Conservation (phyloP, 495 filamentous ascomycete species). For the Tirmania nivea region DNA sequence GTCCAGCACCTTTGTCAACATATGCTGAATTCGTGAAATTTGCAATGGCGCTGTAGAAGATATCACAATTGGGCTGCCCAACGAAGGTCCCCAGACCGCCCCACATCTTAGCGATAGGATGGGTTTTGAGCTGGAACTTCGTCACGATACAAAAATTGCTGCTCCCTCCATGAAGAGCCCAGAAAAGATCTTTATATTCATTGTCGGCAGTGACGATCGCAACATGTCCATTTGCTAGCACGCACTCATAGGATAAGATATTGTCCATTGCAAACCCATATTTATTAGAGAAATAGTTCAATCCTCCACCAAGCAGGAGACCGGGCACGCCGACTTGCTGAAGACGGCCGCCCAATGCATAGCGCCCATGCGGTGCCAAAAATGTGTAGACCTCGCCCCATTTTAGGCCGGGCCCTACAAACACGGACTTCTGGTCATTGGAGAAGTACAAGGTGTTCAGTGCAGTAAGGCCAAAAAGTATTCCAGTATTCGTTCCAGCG, state of each 20-base stretch:
- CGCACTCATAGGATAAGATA: constrained; percentile 30
- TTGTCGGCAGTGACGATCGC: constrained; percentile 18
- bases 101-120: constrained; percentile 26
- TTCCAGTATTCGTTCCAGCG: constrained; percentile 29
- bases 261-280: constrained; percentile 31
- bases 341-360: constrained; percentile 33
- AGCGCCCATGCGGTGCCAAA: constrained; percentile 26
- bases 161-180: constrained; percentile 33
- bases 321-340: constrained; percentile 34
- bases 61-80: background rate
- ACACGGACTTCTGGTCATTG: constrained; percentile 18
- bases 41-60: background rate
- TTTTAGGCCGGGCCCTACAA: constrained; percentile 25
- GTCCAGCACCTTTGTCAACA: background rate
- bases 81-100: constrained; percentile 19
- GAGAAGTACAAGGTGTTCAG: constrained; percentile 25
- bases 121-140: constrained; percentile 28
- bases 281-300: constrained; percentile 27
- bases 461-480: constrained; percentile 33
- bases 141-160: constrained; percentile 46
- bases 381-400: constrained; percentile 34
- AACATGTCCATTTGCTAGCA: constrained; percentile 22
- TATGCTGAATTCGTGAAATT: background rate
- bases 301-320: constrained; percentile 32
- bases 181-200: constrained; percentile 26